Conservation (phyloP, 208 protist genomes). For the Leishmania tropica region DNA sequence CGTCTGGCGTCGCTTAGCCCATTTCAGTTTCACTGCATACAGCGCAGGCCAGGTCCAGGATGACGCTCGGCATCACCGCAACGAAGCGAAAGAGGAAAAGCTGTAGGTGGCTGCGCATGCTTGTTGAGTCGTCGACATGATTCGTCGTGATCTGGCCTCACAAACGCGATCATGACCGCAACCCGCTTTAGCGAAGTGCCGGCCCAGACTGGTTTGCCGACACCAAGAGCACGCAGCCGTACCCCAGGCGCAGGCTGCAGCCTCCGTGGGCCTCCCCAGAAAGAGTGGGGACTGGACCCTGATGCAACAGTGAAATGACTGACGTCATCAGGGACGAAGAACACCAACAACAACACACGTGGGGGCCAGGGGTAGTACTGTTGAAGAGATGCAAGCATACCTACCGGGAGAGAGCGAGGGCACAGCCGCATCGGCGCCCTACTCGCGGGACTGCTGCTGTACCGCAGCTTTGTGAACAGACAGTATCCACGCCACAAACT, state of each 20-base stretch:
- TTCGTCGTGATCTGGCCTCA: neutral
- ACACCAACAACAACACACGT: neutral
- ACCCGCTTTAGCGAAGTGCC: neutral
- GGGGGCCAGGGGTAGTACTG: neutral
- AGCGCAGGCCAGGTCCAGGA: neutral
- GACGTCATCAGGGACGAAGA: neutral
- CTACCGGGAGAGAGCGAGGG: neutral
- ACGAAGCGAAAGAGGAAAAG: neutral
- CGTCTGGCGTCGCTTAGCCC: neutral
- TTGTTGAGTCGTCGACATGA: neutral
- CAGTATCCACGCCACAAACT: conserved; percentile 32
- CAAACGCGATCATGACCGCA: neutral
- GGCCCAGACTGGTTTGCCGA: neutral
- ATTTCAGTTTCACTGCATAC: neutral
- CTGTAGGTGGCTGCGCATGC: neutral
- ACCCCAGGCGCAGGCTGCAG: neutral
- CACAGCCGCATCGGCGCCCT: neutral
- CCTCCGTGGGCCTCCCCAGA: neutral
- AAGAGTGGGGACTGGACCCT: neutral
- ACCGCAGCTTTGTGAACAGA: neutral
- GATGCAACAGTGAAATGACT: neutral
- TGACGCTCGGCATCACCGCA: neutral
- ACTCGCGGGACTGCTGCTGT: neutral
- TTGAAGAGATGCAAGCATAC: neutral
- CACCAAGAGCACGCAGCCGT: neutral